phyloP scores from a whole-genome alignment of 345 rosid species.

The Arabis alpina region DNA sequence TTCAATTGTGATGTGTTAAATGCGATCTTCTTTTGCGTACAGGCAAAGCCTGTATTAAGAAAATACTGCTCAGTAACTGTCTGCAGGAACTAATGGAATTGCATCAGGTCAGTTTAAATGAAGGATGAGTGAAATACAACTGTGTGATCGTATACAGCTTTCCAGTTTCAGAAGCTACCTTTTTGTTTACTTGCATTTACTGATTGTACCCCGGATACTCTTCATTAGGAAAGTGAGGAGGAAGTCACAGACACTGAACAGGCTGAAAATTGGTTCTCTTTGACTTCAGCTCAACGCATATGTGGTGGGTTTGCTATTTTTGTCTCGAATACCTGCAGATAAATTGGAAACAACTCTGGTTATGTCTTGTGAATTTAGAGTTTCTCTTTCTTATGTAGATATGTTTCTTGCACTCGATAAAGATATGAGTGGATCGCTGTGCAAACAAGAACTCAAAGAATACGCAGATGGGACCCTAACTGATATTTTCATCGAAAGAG shows the following conservation, averaged over 20 bases:
- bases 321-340: background rate
- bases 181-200: background rate
- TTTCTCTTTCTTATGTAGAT: constrained; percentile 54
- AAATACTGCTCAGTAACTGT: constrained; percentile 94
- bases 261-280: constrained; percentile 99
- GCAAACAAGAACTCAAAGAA: constrained; percentile 96
- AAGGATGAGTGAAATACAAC: constrained; percentile 15
- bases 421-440: constrained; percentile 86
- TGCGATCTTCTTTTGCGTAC: constrained; percentile 33
- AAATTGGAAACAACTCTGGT: constrained; percentile 16
- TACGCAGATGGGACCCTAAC: constrained; percentile 97
- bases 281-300: constrained; percentile 98
- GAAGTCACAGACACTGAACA: constrained; percentile 98
- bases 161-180: constrained; percentile 14
- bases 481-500: constrained; percentile 93
- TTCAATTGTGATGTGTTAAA: background rate
- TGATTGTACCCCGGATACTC: constrained; percentile 18
- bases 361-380: constrained; percentile 13
- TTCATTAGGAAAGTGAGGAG: constrained; percentile 89
- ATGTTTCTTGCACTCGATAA: constrained; percentile 97
- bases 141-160: constrained; percentile 11
- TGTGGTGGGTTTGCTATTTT: constrained; percentile 61
- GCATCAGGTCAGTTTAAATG: constrained; percentile 72
- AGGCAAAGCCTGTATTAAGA: constrained; percentile 98
- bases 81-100: constrained; percentile 99